A percentile compares a stretch with the other conserved stretches of the same genome.
Evolutionary conservation across 2,329 filamentous ascomycete species (phyloP).

Genomic region (Sporothrix euskadiensis): DNA sequence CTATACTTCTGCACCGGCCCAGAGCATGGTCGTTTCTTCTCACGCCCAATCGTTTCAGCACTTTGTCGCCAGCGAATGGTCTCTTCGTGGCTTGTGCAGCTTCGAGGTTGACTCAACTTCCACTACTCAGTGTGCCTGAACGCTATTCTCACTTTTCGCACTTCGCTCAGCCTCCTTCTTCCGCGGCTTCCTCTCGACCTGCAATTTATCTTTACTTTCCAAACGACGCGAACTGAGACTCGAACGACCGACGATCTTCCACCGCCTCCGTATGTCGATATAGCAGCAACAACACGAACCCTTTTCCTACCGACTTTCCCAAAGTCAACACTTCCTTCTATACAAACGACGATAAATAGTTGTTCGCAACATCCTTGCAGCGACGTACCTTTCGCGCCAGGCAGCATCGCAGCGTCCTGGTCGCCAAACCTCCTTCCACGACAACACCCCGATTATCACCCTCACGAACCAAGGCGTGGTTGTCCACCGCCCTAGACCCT

Average conservation of each 20-base stretch:
- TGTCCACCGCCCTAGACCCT: background rate
- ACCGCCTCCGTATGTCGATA: slow-evolving; percentile 18
- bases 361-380: background rate
- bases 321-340: background rate
- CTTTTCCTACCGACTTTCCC: background rate
- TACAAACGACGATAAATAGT: background rate
- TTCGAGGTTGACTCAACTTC: background rate
- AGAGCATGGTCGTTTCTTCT: slow-evolving; percentile 11
- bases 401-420: background rate
- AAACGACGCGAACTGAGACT: background rate
- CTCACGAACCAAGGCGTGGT: background rate
- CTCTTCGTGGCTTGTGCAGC: slow-evolving; percentile 7
- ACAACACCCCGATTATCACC: background rate
- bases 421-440: background rate
- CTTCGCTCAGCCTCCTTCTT: background rate
- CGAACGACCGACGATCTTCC: background rate
- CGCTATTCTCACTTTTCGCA: background rate
- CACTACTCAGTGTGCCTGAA: background rate
- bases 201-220: background rate
- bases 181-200: background rate
- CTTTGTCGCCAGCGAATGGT: slow-evolving; percentile 13
- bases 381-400: background rate
- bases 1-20: background rate
- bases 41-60: slow-evolving; percentile 15
- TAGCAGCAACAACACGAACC: background rate